A percentile compares a stretch with the other conserved stretches of the same genome.
Conservation (phyloP, 1,284 basidiomycete genomes). For the Xerocomus amazonicus region DNA sequence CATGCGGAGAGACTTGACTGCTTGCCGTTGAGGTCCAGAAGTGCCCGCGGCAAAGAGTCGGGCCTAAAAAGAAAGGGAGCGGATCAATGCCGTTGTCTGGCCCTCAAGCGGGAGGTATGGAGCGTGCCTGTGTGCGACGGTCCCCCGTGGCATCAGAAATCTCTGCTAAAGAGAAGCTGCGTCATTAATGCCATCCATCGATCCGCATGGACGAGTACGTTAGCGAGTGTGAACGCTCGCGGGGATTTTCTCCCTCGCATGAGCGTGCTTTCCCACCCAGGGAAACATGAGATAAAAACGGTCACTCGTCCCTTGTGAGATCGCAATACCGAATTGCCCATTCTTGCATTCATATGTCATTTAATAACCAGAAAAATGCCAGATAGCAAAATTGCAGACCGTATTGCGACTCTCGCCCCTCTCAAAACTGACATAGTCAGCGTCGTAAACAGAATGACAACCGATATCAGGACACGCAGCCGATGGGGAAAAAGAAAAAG, state of each 20-base stretch:
- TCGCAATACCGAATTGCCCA: background rate
- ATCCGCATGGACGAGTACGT: too few species aligned
- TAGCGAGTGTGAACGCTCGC: slow-evolving; percentile 13
- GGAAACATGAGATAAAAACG: background rate
- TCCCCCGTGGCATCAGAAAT: background rate
- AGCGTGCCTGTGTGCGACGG: background rate
- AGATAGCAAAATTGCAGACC: background rate
- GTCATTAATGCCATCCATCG: too few species aligned
- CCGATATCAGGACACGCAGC: background rate
- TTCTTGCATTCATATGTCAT: background rate
- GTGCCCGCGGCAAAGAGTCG: slow-evolving; percentile 3
- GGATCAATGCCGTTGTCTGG: background rate
- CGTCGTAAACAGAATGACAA: background rate
- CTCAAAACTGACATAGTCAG: background rate
- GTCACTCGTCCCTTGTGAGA: background rate
- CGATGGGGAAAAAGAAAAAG: background rate
- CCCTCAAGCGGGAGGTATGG: background rate
- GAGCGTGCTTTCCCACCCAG: background rate
- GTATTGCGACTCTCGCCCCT: background rate
- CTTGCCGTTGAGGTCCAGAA: background rate
- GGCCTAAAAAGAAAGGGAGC: background rate
- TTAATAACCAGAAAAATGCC: background rate
- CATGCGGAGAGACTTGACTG: slow-evolving; percentile 2
- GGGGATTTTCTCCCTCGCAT: slow-evolving; percentile 9
- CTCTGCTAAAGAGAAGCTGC: background rate